Conservation (phyloP, 2,329 filamentous ascomycete genomes). For the Diaporthe citrichinensis region DNA sequence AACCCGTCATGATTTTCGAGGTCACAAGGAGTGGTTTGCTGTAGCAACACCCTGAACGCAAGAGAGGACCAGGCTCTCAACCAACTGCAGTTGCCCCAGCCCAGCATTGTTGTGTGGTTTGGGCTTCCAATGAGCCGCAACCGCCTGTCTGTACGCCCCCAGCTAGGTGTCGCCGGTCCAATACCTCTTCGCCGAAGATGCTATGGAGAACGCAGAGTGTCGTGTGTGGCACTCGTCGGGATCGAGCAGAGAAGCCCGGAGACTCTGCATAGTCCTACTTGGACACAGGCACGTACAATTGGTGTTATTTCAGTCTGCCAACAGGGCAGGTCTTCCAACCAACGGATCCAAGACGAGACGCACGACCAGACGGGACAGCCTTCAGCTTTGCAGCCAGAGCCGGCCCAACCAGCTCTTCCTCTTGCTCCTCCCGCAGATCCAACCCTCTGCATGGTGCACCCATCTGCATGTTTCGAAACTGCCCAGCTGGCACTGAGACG, state of each 20-base stretch:
- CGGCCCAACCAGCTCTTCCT: constrained; percentile 10
- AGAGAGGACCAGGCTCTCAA: neutral
- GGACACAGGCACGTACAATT: neutral
- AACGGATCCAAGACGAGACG: neutral
- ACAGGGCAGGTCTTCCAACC: neutral
- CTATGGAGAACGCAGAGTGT: neutral
- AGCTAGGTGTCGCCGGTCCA: neutral
- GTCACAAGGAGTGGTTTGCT: neutral
- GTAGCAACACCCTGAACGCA: neutral
- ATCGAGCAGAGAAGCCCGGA: neutral
- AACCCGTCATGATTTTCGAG: neutral
- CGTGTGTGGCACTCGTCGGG: neutral
- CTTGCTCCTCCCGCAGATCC: neutral
- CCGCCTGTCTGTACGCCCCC: neutral
- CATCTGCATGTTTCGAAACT: constrained; percentile 36
- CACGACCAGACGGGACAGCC: constrained; percentile 8
- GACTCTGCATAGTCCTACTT: neutral
- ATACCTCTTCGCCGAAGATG: neutral
- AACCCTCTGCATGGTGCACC: constrained; percentile 7
- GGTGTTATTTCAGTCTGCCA: neutral
- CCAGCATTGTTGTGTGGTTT: neutral
- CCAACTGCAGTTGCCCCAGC: neutral
- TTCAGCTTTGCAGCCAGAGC: constrained; percentile 1
- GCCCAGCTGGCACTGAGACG: constrained; percentile 14
- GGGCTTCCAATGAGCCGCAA: neutral